Base-by-base conservation (phyloP, 495 filamentous ascomycete genomes). In the Pseudevernia furfuracea region DNA sequence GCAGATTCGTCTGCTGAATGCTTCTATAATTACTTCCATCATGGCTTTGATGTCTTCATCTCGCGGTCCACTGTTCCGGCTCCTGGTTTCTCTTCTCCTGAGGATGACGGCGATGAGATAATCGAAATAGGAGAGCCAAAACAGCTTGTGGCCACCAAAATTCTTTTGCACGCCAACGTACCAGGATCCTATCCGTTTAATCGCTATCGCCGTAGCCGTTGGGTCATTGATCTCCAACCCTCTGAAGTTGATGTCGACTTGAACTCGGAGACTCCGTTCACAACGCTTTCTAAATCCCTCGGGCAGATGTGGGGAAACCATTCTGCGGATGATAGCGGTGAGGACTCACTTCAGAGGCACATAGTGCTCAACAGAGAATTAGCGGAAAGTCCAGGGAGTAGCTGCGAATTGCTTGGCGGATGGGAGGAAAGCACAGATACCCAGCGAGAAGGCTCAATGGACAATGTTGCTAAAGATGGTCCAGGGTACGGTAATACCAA, bases 161-260 rank as follows among this genome's bases (percentile, higher is more conserved):
- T 98, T 17, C 84, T 96, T 52, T 76, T 97, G 2, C 94, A 98
- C 75, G 90, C 86, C 38, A 98, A 98, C 70, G 85, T 98, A 4
- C 94, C 94, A 6, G 94, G 94, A 0, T 96, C 91, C 6, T 97
- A 97, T 76, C 88, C 91, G 9, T 98, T 98, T 78, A 96, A 98
- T 73, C 84, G 94, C 32, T 91, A 97, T 73, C 87, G 94, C 12
- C 84, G 94, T 66, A 91, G 87, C 67, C 85, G 92, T 37, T 98
- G 94, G 94, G 84, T 83, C 61, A 86, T 98, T 56, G 74, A 90
- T 64, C 72, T 87, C 21, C 67, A 70, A 25, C 63, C 68, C 9
- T 36, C 58, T 15, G 69, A 71, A 56, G 37, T 67, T 1, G 68
- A 72, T 10, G 63, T 60, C 2, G 43, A 48, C 21, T 66, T 73